A percentile compares a stretch with the other conserved stretches of the same genome.
Evolutionary conservation across 2,329 filamentous ascomycete genomes (phyloP).

Genomic region (Talaromyces sp.): DNA sequence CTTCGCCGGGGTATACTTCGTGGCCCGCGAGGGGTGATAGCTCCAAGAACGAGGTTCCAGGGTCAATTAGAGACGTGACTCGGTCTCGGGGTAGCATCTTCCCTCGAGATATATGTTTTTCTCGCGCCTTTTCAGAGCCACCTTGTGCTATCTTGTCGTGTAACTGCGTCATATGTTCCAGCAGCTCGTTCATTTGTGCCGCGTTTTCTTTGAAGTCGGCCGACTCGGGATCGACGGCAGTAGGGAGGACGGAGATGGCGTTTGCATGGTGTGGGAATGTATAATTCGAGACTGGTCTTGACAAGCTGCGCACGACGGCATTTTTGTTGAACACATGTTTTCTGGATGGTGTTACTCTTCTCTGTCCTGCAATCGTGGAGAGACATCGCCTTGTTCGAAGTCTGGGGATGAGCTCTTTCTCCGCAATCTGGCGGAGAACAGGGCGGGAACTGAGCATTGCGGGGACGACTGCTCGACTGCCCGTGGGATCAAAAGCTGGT

Average conservation of each 20-base stretch:
- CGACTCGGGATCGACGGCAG: slow-evolving; percentile 71
- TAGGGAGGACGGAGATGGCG: slow-evolving; percentile 76
- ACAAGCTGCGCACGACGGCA: slow-evolving; percentile 16
- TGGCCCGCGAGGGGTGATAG: slow-evolving; percentile 88
- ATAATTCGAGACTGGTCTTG: slow-evolving; percentile 65
- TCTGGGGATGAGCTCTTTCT: slow-evolving; percentile 15
- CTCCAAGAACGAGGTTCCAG: slow-evolving; percentile 86
- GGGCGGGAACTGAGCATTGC: not conserved
- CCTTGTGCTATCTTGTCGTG: slow-evolving; percentile 70
- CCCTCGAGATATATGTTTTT: slow-evolving; percentile 81
- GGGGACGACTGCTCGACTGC: slow-evolving; percentile 21
- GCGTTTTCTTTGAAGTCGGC: slow-evolving; percentile 79
- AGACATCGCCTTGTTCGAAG: not conserved
- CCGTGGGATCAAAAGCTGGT: not conserved
- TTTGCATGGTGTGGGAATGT: slow-evolving; percentile 76
- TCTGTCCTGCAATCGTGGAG: slow-evolving; percentile 11
- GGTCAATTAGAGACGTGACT: slow-evolving; percentile 80
- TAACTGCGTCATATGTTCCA: slow-evolving; percentile 65
- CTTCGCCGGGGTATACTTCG: slow-evolving; percentile 78
- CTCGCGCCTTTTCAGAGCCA: slow-evolving; percentile 74
- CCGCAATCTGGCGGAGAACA: slow-evolving; percentile 7
- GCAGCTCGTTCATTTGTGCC: slow-evolving; percentile 69
- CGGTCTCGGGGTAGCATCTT: slow-evolving; percentile 95
- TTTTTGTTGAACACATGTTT: not conserved
- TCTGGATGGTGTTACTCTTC: not conserved